Evolutionary conservation across 805 yeast genomes (phyloP), one percentile per base, ranked within the genome.

Genomic region (Candida nanaspora): DNA sequence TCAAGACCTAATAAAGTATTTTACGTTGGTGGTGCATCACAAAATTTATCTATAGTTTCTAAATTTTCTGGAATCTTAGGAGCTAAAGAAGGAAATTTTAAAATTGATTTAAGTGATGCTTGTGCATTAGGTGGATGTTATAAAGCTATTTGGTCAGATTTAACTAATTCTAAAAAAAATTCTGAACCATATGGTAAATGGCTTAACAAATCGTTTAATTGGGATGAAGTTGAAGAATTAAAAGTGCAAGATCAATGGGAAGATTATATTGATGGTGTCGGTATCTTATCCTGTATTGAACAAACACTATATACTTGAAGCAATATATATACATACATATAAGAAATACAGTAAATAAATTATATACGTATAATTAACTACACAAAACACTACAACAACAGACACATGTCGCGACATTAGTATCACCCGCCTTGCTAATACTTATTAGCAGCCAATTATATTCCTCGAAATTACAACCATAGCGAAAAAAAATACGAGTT

Each of bases 111-210:
- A 36, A 78, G 91, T 7, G 88, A 88, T 61, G 93, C 96, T 1
- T 88, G 96, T 69, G 96, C 96, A 0, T 60, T 86, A 28, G 96
- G 96, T 21, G 95, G 96, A 4, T 91, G 94, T 33, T 85, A 73
- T 62, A 83, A 85, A 56, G 91, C 95, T 1, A 66, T 80, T 37
- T 87, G 94, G 94, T 74, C 86, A 30, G 61, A 57, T 42, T 46
- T 54, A 40, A 62, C 62, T 42, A 27, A 41, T 20, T 47, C 52
- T 16, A 46, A 50, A 6, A 48, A 46, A 2, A 48, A 47, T 1
- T 16, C 43, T 3, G 38, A 42, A 6, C 50, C 55, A 4, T 75
- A 70, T 62, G 72, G 63, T 59, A 52, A 66, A 41, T 66, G 81
- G 67, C 55, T 70, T 50, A 64, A 51, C 55, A 62, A 55, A 42